Evolutionary conservation across 331 rosid species (phyloP).

Genomic region (Malus hybrid): DNA sequence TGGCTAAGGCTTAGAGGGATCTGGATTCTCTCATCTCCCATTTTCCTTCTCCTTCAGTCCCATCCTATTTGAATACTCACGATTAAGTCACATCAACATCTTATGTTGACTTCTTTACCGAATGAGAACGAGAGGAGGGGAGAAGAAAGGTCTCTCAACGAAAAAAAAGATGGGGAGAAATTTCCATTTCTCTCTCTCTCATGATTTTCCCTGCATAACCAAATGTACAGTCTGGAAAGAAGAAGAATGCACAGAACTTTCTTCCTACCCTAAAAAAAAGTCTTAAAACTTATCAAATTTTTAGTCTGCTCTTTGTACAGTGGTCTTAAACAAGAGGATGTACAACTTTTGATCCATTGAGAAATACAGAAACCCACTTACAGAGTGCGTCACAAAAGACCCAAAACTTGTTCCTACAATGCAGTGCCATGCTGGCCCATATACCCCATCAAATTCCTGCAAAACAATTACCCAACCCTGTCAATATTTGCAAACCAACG

Average conservation of each 20-base stretch:
- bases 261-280: slow-evolving; percentile 23
- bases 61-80: too few relatives aligned
- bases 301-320: slow-evolving; percentile 78
- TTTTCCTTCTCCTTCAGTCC: too few relatives aligned
- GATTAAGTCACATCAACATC: too few relatives aligned
- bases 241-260: not conserved
- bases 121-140: too few relatives aligned
- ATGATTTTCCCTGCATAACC: too few relatives aligned
- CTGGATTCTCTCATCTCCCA: too few relatives aligned
- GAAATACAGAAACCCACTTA: slow-evolving; percentile 89
- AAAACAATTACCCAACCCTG: not conserved
- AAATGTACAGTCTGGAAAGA: too few relatives aligned
- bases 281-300: not conserved
- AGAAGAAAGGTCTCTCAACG: too few relatives aligned
- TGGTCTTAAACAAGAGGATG: slow-evolving; percentile 76
- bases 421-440: slow-evolving; percentile 99
- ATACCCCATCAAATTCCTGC: slow-evolving; percentile 95
- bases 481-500: not conserved
- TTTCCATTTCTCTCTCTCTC: too few relatives aligned
- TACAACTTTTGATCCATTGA: slow-evolving; percentile 79
- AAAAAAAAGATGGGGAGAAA: too few relatives aligned
- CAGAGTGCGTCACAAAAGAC: slow-evolving; percentile 94
- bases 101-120: too few relatives aligned
- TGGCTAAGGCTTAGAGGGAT: too few relatives aligned
- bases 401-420: slow-evolving; percentile 97